A percentile compares a stretch with the other conserved stretches of the same genome.
Evolutionary conservation across 1,284 basidiomycete genomes (phyloP).

Genomic region (Peniophora sp.): DNA sequence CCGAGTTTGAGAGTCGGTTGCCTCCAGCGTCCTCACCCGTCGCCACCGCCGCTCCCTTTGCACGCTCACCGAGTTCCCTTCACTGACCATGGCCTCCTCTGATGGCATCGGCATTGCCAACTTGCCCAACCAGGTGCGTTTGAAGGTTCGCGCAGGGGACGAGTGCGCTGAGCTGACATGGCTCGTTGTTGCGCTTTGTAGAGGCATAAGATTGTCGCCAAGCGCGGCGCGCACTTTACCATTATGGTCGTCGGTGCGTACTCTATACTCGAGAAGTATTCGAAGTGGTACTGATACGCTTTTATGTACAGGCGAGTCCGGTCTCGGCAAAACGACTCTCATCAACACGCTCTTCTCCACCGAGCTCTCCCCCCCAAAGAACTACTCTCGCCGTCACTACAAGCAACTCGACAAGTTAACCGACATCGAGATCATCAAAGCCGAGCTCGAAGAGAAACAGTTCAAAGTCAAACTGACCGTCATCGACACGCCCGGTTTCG

Average conservation of each 20-base stretch:
- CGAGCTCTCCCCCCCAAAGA: conserved; percentile 88
- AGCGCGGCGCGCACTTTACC: conserved; percentile 96
- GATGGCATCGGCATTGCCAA: conserved; percentile 1
- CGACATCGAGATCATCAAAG: conserved; percentile 95
- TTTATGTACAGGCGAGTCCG: conserved; percentile 72
- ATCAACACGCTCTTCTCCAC: conserved; percentile 99
- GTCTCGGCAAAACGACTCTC: conserved; percentile 90
- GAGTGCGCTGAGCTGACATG: conserved; percentile 8
- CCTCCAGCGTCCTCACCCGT: neutral
- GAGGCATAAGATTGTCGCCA: conserved; percentile 96
- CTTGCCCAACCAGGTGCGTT: conserved; percentile 1
- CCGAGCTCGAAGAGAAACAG: conserved; percentile 96
- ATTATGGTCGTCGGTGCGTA: conserved; percentile 96
- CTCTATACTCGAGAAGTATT: neutral
- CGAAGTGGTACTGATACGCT: neutral
- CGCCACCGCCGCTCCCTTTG: neutral
- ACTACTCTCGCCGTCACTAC: conserved; percentile 85
- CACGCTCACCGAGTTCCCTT: neutral
- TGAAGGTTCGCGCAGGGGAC: conserved; percentile 11
- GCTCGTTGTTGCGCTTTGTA: conserved; percentile 23
- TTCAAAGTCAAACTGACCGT: conserved; percentile 99
- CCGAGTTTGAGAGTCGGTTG: too few relatives aligned
- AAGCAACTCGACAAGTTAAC: conserved; percentile 99
- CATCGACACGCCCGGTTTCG: conserved; percentile 50
- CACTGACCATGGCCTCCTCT: neutral